Conservation (phyloP, 73 alveolate genomes). For the Tetrahymena borealis region DNA sequence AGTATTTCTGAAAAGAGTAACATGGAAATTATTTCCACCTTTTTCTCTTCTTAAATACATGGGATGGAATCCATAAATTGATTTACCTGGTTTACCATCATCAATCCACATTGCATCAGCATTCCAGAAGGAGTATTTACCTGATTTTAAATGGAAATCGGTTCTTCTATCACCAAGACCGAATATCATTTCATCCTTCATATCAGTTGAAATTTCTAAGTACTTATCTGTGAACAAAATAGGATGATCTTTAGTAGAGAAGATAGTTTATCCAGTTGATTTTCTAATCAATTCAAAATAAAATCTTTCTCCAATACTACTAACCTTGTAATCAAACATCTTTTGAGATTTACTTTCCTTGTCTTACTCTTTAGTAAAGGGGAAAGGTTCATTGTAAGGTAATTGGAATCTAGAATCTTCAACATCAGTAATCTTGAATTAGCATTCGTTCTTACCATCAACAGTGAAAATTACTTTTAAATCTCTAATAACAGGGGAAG, state of each 20-base stretch:
- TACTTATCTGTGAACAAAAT: neutral
- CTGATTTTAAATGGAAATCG: neutral
- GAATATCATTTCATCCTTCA: neutral
- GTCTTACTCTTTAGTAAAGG: neutral
- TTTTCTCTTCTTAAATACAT: neutral
- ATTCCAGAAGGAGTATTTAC: slow-evolving; percentile 37
- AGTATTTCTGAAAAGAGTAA: slow-evolving; percentile 26
- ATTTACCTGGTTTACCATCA: slow-evolving; percentile 7
- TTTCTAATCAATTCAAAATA: neutral
- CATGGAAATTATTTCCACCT: neutral
- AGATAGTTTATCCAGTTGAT: neutral
- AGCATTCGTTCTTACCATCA: neutral
- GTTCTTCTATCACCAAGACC: slow-evolving; percentile 42
- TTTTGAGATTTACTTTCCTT: neutral
- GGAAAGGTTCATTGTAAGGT: neutral
- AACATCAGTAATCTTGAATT: neutral
- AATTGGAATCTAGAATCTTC: neutral
- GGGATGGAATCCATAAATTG: slow-evolving; percentile 31
- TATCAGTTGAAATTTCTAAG: neutral
- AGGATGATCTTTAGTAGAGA: neutral
- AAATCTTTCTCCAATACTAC: neutral
- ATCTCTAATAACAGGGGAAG: neutral
- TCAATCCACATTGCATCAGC: slow-evolving; percentile 22
- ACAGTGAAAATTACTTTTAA: neutral
- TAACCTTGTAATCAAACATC: neutral